phyloP scores from a whole-genome alignment of 371 early-diverging fungal genomes.

The Haplosporangium sp. region DNA sequence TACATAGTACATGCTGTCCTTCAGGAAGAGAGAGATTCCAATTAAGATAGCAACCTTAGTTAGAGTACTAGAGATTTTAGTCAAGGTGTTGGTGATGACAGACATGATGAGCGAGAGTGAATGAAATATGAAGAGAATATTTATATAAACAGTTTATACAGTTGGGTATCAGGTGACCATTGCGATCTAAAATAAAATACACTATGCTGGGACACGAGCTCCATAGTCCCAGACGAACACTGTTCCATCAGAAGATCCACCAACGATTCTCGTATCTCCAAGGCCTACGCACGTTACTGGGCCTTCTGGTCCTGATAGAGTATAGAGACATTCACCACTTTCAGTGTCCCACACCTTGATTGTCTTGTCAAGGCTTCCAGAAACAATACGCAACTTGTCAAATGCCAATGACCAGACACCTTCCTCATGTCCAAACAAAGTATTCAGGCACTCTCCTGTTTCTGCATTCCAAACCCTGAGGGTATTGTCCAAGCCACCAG shows the following conservation, averaged over 20 bases:
- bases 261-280: conserved; percentile 89
- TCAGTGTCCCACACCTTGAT: conserved; percentile 96
- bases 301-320: conserved; percentile 73
- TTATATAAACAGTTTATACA: no score
- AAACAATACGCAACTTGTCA: conserved; percentile 91
- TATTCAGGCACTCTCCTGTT: conserved; percentile 83
- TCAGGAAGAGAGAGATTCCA: no score
- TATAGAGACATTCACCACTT: conserved; percentile 84
- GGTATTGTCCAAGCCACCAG: conserved; percentile 91
- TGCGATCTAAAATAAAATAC: no score
- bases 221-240: conserved; percentile 86
- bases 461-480: conserved; percentile 89
- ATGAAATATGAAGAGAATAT: no score
- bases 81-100: no score
- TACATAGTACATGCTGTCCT: no score
- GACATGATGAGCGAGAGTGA: no score
- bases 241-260: conserved; percentile 87
- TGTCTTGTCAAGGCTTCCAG: conserved; percentile 90
- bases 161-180: no score
- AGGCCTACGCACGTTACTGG: conserved; percentile 84
- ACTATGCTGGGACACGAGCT: conserved; percentile 8
- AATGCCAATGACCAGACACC: conserved; percentile 92
- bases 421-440: conserved; percentile 91
- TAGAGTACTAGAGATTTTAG: not conserved
- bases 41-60: no score